Conservation (phyloP, 331 rosid genomes). For the Quercus phellos region DNA sequence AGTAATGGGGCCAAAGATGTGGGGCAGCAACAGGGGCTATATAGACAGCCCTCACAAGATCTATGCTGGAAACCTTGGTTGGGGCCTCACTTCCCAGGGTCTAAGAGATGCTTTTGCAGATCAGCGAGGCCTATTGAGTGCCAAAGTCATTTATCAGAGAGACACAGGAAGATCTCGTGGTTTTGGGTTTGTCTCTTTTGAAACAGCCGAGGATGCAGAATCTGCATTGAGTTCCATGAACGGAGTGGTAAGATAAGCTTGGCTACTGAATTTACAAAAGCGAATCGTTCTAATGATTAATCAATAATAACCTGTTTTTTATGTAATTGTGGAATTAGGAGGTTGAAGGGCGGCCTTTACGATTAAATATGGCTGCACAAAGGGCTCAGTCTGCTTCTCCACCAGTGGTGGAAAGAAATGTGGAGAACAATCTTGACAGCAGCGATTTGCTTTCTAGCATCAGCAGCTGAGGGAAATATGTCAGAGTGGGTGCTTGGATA, state of each 20-base stretch:
- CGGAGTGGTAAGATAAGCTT: constrained; percentile 68
- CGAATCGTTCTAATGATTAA: background rate
- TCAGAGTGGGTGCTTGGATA: background rate
- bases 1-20: constrained; percentile 53
- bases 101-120: constrained; percentile 71
- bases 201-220: constrained; percentile 55
- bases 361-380: constrained; percentile 56
- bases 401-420: constrained; percentile 19
- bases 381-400: constrained; percentile 36
- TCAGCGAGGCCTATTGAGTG: constrained; percentile 82
- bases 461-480: constrained; percentile 24
- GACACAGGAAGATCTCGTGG: constrained; percentile 74
- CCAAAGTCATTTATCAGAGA: constrained; percentile 80
- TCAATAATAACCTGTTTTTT: constrained; percentile 5
- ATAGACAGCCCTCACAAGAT: constrained; percentile 81
- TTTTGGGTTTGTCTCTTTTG: constrained; percentile 74
- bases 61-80: constrained; percentile 91
- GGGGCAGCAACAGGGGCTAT: constrained; percentile 51
- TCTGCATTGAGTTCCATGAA: constrained; percentile 65
- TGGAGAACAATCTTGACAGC: constrained; percentile 30
- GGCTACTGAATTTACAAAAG: background rate
- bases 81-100: constrained; percentile 70
- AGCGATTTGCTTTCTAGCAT: constrained; percentile 55
- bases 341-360: constrained; percentile 69
- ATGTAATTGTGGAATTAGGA: constrained; percentile 36